Percentiles rank a stretch among this genome's conserved stretches.
phyloP scores from a whole-genome alignment of 768 basidiomycete species.

The Amanita pallidorosea region DNA sequence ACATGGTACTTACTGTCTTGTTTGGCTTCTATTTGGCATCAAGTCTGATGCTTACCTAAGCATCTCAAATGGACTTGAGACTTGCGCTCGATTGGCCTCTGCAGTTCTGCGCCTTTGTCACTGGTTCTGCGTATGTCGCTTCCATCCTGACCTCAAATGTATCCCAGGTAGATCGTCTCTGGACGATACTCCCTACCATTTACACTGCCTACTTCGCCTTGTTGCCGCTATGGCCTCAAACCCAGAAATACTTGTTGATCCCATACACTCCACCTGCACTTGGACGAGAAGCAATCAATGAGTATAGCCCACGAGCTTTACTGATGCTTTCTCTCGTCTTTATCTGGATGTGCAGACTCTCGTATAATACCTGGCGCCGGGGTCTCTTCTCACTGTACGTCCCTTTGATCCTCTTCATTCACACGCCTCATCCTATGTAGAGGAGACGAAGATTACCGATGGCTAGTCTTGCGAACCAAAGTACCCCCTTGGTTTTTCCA shows the following conservation, averaged over 20 bases:
- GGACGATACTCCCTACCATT: slow-evolving; percentile 71
- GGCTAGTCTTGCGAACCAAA: slow-evolving; percentile 62
- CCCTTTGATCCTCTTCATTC: background rate
- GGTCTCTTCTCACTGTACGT: slow-evolving; percentile 69
- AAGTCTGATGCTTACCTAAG: background rate
- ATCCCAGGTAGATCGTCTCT: slow-evolving; percentile 79
- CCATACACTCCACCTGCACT: slow-evolving; percentile 49
- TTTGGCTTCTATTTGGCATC: slow-evolving; percentile 1
- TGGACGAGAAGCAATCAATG: slow-evolving; percentile 25
- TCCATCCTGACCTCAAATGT: slow-evolving; percentile 70
- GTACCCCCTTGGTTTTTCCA: slow-evolving; percentile 34
- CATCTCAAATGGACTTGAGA: slow-evolving; percentile 19
- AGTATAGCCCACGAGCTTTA: slow-evolving; percentile 60
- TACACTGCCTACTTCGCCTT: slow-evolving; percentile 80
- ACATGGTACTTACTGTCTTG: slow-evolving; percentile 3
- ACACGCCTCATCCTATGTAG: slow-evolving; percentile 15
- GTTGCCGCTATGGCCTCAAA: slow-evolving; percentile 45
- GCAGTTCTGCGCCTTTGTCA: slow-evolving; percentile 43
- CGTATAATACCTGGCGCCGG: slow-evolving; percentile 76
- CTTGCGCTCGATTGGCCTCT: slow-evolving; percentile 49
- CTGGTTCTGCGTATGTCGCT: slow-evolving; percentile 39
- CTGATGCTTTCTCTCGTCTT: slow-evolving; percentile 67
- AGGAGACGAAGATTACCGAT: slow-evolving; percentile 90
- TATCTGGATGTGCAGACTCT: slow-evolving; percentile 60
- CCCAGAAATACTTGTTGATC: slow-evolving; percentile 27